Conservation (phyloP, 2,329 filamentous ascomycete genomes). For the Cytospora chrysosperma region DNA sequence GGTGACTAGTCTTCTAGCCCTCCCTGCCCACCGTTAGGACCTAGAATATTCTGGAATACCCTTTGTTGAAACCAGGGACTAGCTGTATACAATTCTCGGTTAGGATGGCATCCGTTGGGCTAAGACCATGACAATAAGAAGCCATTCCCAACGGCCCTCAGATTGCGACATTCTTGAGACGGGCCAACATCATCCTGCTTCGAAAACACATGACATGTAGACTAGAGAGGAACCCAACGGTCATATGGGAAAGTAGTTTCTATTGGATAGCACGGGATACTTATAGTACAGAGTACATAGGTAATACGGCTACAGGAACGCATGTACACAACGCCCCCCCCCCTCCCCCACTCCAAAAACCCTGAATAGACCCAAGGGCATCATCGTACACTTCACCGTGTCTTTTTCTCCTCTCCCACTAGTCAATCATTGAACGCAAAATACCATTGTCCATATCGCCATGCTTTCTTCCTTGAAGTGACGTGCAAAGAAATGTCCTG, state of each 20-base stretch:
- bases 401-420: background rate
- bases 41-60: background rate
- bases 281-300: background rate
- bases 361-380: background rate
- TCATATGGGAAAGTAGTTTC: background rate
- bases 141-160: background rate
- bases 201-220: background rate
- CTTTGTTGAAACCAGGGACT: background rate
- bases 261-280: background rate
- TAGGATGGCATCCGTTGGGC: background rate
- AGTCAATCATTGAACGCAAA: background rate
- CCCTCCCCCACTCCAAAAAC: background rate
- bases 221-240: background rate
- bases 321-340: background rate
- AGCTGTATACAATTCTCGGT: background rate
- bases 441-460: background rate
- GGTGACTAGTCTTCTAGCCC: background rate
- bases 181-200: background rate
- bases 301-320: background rate
- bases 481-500: background rate
- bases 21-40: background rate
- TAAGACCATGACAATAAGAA: background rate
- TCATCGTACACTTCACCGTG: background rate
- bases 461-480: background rate
- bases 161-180: background rate